Evolutionary conservation across 805 yeast genomes (phyloP), one percentile per base, ranked within the genome.

Genomic region (Cyberlindnera misumaiensis): DNA sequence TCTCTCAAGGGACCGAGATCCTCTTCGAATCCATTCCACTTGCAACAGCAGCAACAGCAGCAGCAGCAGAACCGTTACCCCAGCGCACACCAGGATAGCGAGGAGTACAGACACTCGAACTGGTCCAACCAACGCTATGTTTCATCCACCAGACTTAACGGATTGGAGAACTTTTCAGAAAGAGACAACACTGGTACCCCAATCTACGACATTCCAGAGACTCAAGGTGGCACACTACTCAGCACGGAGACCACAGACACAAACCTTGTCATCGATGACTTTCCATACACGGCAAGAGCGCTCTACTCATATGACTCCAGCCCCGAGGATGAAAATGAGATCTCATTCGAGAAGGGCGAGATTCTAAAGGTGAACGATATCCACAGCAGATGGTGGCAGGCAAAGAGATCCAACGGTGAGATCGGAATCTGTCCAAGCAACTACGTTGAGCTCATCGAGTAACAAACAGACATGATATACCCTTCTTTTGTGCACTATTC

Each of bases 331-430:
- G 87, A 83, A 45, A 88, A 89, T 55, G 98, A 90, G 64, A 75
- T 90, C 17, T 83, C 95, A 5, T 93, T 90, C 55, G 78, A 72
- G 46, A 87, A 89, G 60, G 96, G 93, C 40, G 97, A 90, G 60
- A 66, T 87, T n/a, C 72, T 90, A 59, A 87, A 81, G 53, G 95
- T 90, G 26, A 86, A 86, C 49, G 97, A 90, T 55, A 86, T 87
- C 41, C 84, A 84, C 48, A 97, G 97, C 33, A 80, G 94, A 64
- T 90, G 98, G 98, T 90, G 97, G 97, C 96, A 88, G 64, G 97
- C 96, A 30, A 77, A 83, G 59, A 76, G 89, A 55, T 71, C 82
- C 8, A 83, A 77, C 49, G 98, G 98, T 26, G 93, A 88, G 59
- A 83, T 87, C 32, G 98, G 97, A 49, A 90, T 90, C 53, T 88